phyloP scores from a whole-genome alignment of 1,284 basidiomycete genomes.

The Apiotrichum gracile region DNA sequence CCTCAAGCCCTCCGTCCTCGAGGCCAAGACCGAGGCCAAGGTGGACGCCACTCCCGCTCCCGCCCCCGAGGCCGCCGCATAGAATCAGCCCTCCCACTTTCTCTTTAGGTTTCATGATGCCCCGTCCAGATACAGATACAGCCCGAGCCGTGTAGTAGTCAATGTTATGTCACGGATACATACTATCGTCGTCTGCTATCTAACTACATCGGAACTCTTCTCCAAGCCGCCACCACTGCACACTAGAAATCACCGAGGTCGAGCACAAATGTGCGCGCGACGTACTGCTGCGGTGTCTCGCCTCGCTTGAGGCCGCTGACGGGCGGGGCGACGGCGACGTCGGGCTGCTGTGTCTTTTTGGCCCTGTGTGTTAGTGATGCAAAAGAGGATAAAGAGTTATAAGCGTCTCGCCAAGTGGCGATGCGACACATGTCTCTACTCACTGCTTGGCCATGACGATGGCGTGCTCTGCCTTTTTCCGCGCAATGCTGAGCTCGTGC shows the following conservation, averaged over 20 bases:
- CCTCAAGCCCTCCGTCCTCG: slow-evolving; percentile 29
- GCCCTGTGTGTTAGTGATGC: neutral
- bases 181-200: too few species aligned
- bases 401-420: neutral
- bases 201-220: too few species aligned
- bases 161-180: too few species aligned
- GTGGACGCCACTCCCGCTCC: neutral
- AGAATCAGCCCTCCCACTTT: too few species aligned
- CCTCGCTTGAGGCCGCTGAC: slow-evolving; percentile 33
- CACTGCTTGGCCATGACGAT: slow-evolving; percentile 34
- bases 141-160: too few species aligned
- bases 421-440: neutral
- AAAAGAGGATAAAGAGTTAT: too few species aligned
- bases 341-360: slow-evolving; percentile 6
- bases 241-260: slow-evolving; percentile 49
- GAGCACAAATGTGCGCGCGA: slow-evolving; percentile 46
- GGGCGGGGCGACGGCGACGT: slow-evolving; percentile 11
- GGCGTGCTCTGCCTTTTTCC: slow-evolving; percentile 53
- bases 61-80: neutral
- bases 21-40: neutral
- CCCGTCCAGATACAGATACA: too few species aligned
- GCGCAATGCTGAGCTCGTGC: slow-evolving; percentile 63
- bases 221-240: too few species aligned
- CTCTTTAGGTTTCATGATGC: too few species aligned
- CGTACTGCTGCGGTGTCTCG: slow-evolving; percentile 42